A percentile compares a stretch with the other conserved stretches of the same genome.
Evolutionary conservation across 371 early-diverging fungal species (phyloP).

Genomic region (Basidiobolus meristosporus): DNA sequence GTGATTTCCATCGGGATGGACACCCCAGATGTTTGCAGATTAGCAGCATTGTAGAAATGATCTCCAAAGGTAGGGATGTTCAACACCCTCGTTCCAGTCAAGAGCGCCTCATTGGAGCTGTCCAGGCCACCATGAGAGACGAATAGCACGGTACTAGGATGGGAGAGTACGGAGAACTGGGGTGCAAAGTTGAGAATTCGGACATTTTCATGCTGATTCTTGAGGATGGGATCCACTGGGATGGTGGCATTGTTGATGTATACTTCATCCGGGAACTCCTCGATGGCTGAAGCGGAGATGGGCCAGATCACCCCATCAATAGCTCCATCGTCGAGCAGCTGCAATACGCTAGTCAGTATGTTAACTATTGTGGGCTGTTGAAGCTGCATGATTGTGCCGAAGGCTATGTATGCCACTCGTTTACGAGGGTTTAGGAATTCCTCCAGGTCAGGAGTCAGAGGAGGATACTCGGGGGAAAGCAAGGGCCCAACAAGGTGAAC

Average conservation of each 20-base stretch:
- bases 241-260: background rate
- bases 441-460: background rate
- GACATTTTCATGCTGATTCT: background rate
- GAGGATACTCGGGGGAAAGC: background rate
- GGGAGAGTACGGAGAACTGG: conserved; percentile 14
- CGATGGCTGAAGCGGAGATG: background rate
- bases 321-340: background rate
- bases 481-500: background rate
- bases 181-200: conserved; percentile 7
- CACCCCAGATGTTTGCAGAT: no score
- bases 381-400: background rate
- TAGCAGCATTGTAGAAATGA: conserved; percentile 7
- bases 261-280: background rate
- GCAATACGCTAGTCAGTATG: background rate
- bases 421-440: background rate
- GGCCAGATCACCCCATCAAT: conserved; percentile 4
- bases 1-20: no score
- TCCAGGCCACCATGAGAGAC: conserved; percentile 16
- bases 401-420: background rate
- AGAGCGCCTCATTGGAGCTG: conserved; percentile 12
- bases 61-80: conserved; percentile 16
- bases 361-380: background rate
- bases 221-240: background rate
- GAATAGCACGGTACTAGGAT: conserved; percentile 11
- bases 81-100: conserved; percentile 9